Evolutionary conservation across 176 grass and related monocot species (phyloP), one percentile per base, ranked within the genome.

Genomic region (Stipa capillata): DNA sequence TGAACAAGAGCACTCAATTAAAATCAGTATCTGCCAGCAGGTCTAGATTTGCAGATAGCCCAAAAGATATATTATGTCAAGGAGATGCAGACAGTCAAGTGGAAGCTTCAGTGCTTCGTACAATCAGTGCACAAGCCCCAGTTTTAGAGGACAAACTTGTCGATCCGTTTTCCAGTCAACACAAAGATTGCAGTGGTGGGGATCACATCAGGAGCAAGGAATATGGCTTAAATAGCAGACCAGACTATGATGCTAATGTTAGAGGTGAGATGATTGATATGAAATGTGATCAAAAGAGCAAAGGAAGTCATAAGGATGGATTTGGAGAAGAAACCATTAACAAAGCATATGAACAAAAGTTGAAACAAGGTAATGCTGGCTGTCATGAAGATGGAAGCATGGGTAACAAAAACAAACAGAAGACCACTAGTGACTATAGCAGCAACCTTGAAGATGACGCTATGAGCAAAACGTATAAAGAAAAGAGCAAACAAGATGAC

Each of bases 41-140:
- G 61, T 94, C 85, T 20, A 73, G 79, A 39, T 54, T 86, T 77
- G 72, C 72, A 72, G 80, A 85, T 65, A 85, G 64, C 41, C 88
- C 88, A 69, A 90, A 88, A 29, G 83, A 85, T 79, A 85, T 83
- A 80, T 57, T 79, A 63, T 83, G 82, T 83, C 82, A 87, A 78
- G 81, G 66, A 85, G 73, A 87, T 83, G 32, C 39, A 79, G 49
- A 59, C 37, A 75, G 40, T 29, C 49, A 54, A 37, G 61, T 21
- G 5, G 83, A 83, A 63, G 13, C 42, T 64, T 71, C 86, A 73
- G 32, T 14, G 74, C 18, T 55, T 24, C 32, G 27, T 60, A 71
- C 25, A 67, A 31, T 61, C 39, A 63, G 62, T 58, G 41, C 77
- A 75, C 57, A 74, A 43, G 67, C 70, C 50, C 80, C 65, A 48